phyloP scores from a whole-genome alignment of 371 early-diverging fungal species.

The Capniomyces stellatus region DNA sequence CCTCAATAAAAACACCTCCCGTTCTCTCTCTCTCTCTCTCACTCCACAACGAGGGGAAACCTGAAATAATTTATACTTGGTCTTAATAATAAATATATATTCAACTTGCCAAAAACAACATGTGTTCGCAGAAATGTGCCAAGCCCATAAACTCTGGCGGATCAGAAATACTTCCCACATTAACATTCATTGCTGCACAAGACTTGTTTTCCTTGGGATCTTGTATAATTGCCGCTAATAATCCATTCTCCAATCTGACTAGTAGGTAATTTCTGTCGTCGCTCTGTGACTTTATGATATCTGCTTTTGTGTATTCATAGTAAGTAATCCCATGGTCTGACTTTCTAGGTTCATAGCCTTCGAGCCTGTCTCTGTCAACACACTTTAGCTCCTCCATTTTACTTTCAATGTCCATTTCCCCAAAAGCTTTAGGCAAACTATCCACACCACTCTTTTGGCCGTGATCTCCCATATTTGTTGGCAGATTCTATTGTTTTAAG shows the following conservation, averaged over 20 bases:
- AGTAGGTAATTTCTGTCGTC: slow-evolving; percentile 71
- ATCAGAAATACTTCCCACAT: slow-evolving; percentile 75
- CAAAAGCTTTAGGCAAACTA: too few species aligned
- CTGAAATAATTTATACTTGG: neutral
- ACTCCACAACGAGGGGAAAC: slow-evolving; percentile 5
- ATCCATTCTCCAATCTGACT: slow-evolving; percentile 57
- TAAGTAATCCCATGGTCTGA: slow-evolving; percentile 1
- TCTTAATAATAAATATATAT: neutral
- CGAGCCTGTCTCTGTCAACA: neutral
- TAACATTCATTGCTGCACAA: slow-evolving; percentile 79
- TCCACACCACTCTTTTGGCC: too few species aligned
- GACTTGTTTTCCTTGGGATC: slow-evolving; percentile 73
- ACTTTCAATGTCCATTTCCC: too few species aligned
- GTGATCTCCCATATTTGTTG: too few species aligned
- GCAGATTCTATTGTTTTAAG: too few species aligned
- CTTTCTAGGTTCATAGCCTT: neutral
- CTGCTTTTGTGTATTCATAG: slow-evolving; percentile 1
- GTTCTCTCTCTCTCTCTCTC: neutral
- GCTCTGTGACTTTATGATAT: slow-evolving; percentile 24
- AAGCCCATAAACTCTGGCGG: slow-evolving; percentile 72
- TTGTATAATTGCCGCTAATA: slow-evolving; percentile 63
- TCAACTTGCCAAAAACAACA: slow-evolving; percentile 63
- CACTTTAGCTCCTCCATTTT: too few species aligned
- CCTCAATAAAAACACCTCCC: neutral
- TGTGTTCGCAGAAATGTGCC: slow-evolving; percentile 97